Conservation (phyloP, 345 rosid genomes). For the Cardiospermum halicacabum region DNA sequence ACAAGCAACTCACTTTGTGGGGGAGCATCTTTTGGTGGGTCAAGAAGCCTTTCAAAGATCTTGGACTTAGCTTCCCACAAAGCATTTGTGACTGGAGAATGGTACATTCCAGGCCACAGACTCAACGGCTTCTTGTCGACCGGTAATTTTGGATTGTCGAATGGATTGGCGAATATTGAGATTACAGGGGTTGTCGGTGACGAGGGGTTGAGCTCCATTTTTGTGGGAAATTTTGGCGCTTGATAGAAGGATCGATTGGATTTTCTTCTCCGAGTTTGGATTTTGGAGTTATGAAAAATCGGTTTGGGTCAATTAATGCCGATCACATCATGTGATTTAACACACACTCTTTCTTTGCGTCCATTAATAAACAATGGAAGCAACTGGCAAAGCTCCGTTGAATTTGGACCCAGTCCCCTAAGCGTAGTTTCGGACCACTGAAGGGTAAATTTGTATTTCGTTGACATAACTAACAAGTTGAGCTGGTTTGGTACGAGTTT, state of each 20-base stretch:
- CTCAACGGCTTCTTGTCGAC: constrained; percentile 59
- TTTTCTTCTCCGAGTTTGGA: not conserved
- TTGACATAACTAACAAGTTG: too few relatives aligned
- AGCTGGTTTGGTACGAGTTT: too few relatives aligned
- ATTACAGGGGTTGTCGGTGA: constrained; percentile 50
- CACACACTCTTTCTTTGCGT: not conserved
- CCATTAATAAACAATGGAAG: too few relatives aligned
- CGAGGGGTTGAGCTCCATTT: constrained; percentile 28
- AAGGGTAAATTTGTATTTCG: too few relatives aligned
- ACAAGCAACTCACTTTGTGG: constrained; percentile 69
- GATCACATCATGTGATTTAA: too few relatives aligned
- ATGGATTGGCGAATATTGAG: constrained; percentile 59
- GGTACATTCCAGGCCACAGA: constrained; percentile 90
- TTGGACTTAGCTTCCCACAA: constrained; percentile 79
- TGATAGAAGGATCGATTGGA: not conserved
- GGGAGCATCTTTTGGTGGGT: constrained; percentile 80
- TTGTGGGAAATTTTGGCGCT: not conserved
- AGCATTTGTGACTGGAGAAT: constrained; percentile 73
- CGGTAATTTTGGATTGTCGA: constrained; percentile 19
- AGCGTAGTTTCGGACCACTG: too few relatives aligned
- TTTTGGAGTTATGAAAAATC: not conserved
- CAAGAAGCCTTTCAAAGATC: constrained; percentile 65
- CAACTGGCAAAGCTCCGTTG: too few relatives aligned
- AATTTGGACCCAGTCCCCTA: too few relatives aligned
- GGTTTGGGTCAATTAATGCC: not conserved